Conservation (phyloP, 1,139 yeast genomes). For the Arxiozyma telluris region DNA sequence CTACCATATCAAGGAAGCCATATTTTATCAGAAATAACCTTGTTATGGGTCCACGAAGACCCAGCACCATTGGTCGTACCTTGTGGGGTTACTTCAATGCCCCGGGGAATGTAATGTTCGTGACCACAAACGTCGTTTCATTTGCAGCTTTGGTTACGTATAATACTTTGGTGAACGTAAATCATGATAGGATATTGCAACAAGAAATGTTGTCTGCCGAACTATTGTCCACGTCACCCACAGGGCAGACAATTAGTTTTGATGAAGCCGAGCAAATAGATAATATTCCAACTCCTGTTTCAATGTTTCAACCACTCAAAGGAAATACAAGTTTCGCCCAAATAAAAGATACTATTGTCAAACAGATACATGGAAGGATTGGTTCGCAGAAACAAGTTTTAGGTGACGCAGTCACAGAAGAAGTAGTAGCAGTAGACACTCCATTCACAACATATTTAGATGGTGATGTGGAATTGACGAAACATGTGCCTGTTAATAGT, state of each 20-base stretch:
- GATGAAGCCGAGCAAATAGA: background rate
- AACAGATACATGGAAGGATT: background rate
- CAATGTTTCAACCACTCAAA: background rate
- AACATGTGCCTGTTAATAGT: background rate
- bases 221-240: background rate
- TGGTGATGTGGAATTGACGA: background rate
- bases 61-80: background rate
- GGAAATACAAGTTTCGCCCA: background rate
- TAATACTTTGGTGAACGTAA: constrained; percentile 18
- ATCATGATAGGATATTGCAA: constrained; percentile 8
- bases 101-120: constrained; percentile 28
- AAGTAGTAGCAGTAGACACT: background rate
- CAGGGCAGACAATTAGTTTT: background rate
- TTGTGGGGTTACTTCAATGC: constrained; percentile 30
- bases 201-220: constrained; percentile 2
- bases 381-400: background rate
- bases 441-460: background rate
- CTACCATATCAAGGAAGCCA: background rate
- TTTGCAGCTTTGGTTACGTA: constrained; percentile 26
- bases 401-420: background rate
- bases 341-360: background rate
- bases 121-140: constrained; percentile 27
- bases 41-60: constrained; percentile 1
- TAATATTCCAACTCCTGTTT: background rate
- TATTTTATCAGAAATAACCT: background rate